phyloP scores from a whole-genome alignment of 179 eudicot genomes.

The Beta macrorhiza region DNA sequence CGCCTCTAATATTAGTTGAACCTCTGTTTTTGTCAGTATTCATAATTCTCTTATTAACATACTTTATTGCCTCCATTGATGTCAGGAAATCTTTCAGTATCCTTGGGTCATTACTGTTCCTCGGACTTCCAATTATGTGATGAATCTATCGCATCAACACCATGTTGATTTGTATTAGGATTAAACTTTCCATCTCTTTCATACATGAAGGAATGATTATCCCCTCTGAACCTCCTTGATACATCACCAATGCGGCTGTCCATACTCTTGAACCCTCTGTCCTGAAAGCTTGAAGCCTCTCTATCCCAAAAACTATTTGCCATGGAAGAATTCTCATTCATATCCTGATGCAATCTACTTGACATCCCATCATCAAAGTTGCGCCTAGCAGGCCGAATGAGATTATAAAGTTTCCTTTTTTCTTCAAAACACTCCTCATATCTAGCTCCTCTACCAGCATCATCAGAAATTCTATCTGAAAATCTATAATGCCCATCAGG shows the following conservation, averaged over 20 bases:
- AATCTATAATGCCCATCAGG: conserved; percentile 32
- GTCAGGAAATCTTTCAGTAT: neutral
- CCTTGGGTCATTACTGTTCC: conserved; percentile 31
- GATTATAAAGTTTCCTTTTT: conserved; percentile 33
- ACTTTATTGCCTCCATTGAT: conserved; percentile 32
- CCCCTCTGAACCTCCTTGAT: conserved; percentile 36
- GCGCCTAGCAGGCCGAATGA: conserved; percentile 29
- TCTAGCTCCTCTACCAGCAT: conserved; percentile 27
- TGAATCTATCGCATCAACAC: conserved; percentile 30
- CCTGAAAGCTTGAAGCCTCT: conserved; percentile 31
- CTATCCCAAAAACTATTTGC: conserved; percentile 24
- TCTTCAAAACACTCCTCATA: conserved; percentile 34
- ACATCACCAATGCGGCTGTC: conserved; percentile 31
- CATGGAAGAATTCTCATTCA: conserved; percentile 25
- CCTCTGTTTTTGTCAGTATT: conserved; percentile 26
- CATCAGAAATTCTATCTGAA: conserved; percentile 25
- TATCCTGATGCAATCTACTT: conserved; percentile 29
- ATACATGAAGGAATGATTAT: conserved; percentile 16
- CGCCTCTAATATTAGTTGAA: conserved; percentile 25
- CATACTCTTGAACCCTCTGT: conserved; percentile 31
- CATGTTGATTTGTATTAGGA: conserved; percentile 25
- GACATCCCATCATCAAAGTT: conserved; percentile 31
- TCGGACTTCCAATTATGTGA: conserved; percentile 24
- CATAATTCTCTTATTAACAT: conserved; percentile 30
- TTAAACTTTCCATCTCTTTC: conserved; percentile 31